Percentiles rank a stretch among this genome's conserved stretches.
Evolutionary conservation across 768 basidiomycete genomes (phyloP).

Genomic region (Suillus cothurnatus): DNA sequence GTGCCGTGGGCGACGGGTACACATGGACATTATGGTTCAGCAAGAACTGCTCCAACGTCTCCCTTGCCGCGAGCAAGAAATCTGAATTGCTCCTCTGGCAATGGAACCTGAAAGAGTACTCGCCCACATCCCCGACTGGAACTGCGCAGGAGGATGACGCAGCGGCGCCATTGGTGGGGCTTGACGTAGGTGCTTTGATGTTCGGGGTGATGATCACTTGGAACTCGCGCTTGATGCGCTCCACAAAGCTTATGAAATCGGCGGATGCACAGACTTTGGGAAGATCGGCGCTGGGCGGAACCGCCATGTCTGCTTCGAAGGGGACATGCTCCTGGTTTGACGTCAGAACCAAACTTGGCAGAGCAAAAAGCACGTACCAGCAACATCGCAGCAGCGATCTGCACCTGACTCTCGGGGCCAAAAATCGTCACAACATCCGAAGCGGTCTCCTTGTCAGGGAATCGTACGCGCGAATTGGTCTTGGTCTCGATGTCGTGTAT

Average conservation of each 20-base stretch:
- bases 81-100: slow-evolving; percentile 96
- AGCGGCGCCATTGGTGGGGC: slow-evolving; percentile 48
- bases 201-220: slow-evolving; percentile 90
- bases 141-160: slow-evolving; percentile 34
- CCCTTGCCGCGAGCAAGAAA: slow-evolving; percentile 85
- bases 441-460: slow-evolving; percentile 93
- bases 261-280: slow-evolving; percentile 70
- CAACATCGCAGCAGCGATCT: slow-evolving; percentile 95
- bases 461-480: slow-evolving; percentile 90
- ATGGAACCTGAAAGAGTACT: slow-evolving; percentile 92
- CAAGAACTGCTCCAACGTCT: slow-evolving; percentile 92
- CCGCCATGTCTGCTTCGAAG: slow-evolving; percentile 92
- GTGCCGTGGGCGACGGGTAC: slow-evolving; percentile 78
- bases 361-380: slow-evolving; percentile 53
- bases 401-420: slow-evolving; percentile 95
- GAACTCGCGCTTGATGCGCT: slow-evolving; percentile 90
- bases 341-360: neutral
- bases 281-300: slow-evolving; percentile 83
- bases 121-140: slow-evolving; percentile 39
- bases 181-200: slow-evolving; percentile 50
- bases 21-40: slow-evolving; percentile 81
- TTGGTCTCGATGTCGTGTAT: slow-evolving; percentile 96
- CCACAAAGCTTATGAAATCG: slow-evolving; percentile 87
- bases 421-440: slow-evolving; percentile 95
- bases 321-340: slow-evolving; percentile 84